Conservation (phyloP, 108 stramenopile genomes). For the Parietichytrium sp. region DNA sequence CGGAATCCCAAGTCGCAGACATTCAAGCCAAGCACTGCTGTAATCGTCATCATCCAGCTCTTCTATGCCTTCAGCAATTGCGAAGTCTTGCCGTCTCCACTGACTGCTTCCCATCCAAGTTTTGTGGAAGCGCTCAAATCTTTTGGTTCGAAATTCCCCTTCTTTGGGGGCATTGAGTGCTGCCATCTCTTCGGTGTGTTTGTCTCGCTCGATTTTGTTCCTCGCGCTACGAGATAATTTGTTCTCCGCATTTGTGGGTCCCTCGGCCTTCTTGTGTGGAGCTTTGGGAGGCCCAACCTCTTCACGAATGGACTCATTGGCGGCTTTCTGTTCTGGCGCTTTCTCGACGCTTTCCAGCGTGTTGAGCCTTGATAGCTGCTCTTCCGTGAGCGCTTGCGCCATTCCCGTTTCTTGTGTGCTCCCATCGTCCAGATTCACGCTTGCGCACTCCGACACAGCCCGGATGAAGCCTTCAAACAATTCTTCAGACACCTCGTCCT, state of each 20-base stretch:
- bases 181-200: not conserved
- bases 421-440: not conserved
- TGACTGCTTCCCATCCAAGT: constrained; percentile 31
- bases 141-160: constrained; percentile 23
- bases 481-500: not conserved
- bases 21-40: constrained; percentile 33
- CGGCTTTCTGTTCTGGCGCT: not conserved
- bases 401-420: not conserved
- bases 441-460: not conserved
- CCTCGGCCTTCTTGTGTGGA: not conserved
- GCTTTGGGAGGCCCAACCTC: not conserved
- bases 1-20: constrained; percentile 19
- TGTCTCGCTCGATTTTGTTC: not conserved
- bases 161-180: constrained; percentile 28
- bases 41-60: constrained; percentile 30
- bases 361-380: constrained; percentile 1
- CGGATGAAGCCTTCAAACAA: not conserved
- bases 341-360: not conserved
- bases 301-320: not conserved
- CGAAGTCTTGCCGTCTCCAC: constrained; percentile 1
- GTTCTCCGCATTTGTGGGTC: not conserved
- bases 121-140: constrained; percentile 36
- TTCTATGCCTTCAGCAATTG: constrained; percentile 13
- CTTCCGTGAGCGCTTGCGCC: constrained; percentile 31
- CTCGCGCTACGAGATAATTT: not conserved